Conservation (phyloP, 495 filamentous ascomycete genomes). For the Rhypophila decipiens region DNA sequence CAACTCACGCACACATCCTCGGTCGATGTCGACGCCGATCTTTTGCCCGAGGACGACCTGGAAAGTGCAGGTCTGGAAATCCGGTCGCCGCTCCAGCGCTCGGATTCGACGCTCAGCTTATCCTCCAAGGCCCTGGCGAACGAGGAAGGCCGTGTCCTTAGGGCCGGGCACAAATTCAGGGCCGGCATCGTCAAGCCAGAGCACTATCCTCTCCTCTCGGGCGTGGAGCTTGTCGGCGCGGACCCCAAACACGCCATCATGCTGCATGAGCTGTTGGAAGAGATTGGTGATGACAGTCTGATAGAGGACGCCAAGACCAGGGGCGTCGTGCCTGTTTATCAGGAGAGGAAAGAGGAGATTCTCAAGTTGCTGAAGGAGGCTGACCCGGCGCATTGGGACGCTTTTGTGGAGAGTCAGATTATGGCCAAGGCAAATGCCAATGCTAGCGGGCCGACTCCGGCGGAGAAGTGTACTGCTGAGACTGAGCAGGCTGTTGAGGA, state of each 20-base stretch:
- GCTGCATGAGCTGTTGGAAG: slow-evolving; percentile 57
- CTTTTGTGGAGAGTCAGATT: slow-evolving; percentile 61
- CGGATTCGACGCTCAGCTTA: slow-evolving; percentile 72
- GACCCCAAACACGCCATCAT: slow-evolving; percentile 49
- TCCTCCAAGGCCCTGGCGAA: slow-evolving; percentile 70
- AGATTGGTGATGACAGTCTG: slow-evolving; percentile 55
- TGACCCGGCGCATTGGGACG: slow-evolving; percentile 56
- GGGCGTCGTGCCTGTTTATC: slow-evolving; percentile 53
- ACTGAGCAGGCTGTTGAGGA: not conserved
- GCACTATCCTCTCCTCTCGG: slow-evolving; percentile 36
- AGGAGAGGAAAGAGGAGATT: slow-evolving; percentile 48
- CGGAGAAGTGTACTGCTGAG: not conserved
- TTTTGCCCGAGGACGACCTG: slow-evolving; percentile 32
- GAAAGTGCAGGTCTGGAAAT: slow-evolving; percentile 17
- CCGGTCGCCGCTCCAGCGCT: slow-evolving; percentile 51
- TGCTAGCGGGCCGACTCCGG: too few species aligned
- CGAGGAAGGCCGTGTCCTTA: slow-evolving; percentile 86
- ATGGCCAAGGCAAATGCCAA: slow-evolving; percentile 54
- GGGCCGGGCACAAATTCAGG: slow-evolving; percentile 74
- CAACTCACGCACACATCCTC: slow-evolving; percentile 1
- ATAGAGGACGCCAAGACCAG: slow-evolving; percentile 47
- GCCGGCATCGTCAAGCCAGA: slow-evolving; percentile 47
- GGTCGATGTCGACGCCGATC: slow-evolving; percentile 31
- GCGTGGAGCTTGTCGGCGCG: slow-evolving; percentile 43
- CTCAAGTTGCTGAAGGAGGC: slow-evolving; percentile 42